phyloP scores from a whole-genome alignment of 495 filamentous ascomycete genomes.

The Aspergillus coremiiformis region DNA sequence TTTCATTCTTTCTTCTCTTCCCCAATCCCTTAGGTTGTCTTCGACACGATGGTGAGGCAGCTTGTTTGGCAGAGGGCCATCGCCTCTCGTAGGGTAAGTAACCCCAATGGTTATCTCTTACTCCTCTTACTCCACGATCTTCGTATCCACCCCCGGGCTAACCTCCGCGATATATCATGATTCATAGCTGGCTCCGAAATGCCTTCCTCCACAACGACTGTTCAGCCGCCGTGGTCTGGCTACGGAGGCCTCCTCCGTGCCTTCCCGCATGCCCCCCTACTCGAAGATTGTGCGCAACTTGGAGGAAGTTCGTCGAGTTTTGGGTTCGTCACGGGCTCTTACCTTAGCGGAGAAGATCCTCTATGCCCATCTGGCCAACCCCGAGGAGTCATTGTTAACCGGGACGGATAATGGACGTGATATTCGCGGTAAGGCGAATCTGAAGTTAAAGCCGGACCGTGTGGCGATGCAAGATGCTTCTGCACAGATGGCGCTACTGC shows the following conservation, averaged over 20 bases:
- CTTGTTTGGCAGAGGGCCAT: constrained; percentile 27
- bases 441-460: constrained; percentile 95
- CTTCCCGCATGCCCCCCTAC: constrained; percentile 57
- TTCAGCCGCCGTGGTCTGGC: constrained; percentile 25
- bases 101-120: not conserved
- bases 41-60: constrained; percentile 29
- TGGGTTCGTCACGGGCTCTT: constrained; percentile 58
- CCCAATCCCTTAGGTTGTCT: not conserved
- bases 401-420: constrained; percentile 69
- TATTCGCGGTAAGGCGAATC: constrained; percentile 80
- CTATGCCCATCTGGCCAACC: constrained; percentile 87
- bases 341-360: constrained; percentile 96
- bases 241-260: constrained; percentile 26
- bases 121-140: not conserved
- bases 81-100: constrained; percentile 28
- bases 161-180: not conserved
- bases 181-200: constrained; percentile 19
- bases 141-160: not conserved
- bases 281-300: constrained; percentile 51
- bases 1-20: not conserved
- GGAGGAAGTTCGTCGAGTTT: constrained; percentile 59
- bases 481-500: constrained; percentile 93
- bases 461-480: constrained; percentile 99
- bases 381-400: constrained; percentile 74
- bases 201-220: constrained; percentile 19